These are phyloP conservation scores for Metarhizium sp. DNA, from an alignment of 2,329 filamentous ascomycete species.

Conservation along the genomic window DNA sequence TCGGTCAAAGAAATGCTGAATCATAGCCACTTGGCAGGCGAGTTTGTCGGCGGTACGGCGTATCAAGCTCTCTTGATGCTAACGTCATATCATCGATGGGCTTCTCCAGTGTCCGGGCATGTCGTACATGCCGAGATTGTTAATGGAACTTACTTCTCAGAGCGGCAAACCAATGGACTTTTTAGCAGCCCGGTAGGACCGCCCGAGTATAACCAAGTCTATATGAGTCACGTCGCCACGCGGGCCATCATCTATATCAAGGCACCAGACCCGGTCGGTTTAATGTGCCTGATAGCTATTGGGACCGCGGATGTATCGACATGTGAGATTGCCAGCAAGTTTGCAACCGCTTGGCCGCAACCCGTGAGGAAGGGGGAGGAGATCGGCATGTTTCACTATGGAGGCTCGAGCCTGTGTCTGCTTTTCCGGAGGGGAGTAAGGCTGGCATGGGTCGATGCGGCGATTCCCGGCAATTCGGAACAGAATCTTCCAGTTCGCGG, in stretches of 20 bases:
- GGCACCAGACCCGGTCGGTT: constrained; percentile 54
- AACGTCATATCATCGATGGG: constrained; percentile 59
- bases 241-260: constrained; percentile 58
- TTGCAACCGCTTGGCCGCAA: neutral
- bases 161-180: constrained; percentile 18
- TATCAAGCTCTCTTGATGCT: constrained; percentile 60
- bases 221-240: constrained; percentile 50
- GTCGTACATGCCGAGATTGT: constrained; percentile 43
- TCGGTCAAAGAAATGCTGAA: constrained; percentile 50
- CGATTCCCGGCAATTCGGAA: neutral
- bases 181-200: constrained; percentile 7
- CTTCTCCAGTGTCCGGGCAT: constrained; percentile 50
- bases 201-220: constrained; percentile 42
- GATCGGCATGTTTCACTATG: neutral
- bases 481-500: neutral
- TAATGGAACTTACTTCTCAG: constrained; percentile 55
- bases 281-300: constrained; percentile 58
- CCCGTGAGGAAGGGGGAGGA: neutral
- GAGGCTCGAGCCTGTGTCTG: neutral
- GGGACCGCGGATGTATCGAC: constrained; percentile 66
- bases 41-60: constrained; percentile 47
- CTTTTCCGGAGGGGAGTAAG: neutral
- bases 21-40: constrained; percentile 32
- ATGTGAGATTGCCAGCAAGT: constrained; percentile 37
- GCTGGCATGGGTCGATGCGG: neutral